Evolutionary conservation across 2,329 filamentous ascomycete genomes (phyloP).

Genomic region (Celoporthe dispersa): DNA sequence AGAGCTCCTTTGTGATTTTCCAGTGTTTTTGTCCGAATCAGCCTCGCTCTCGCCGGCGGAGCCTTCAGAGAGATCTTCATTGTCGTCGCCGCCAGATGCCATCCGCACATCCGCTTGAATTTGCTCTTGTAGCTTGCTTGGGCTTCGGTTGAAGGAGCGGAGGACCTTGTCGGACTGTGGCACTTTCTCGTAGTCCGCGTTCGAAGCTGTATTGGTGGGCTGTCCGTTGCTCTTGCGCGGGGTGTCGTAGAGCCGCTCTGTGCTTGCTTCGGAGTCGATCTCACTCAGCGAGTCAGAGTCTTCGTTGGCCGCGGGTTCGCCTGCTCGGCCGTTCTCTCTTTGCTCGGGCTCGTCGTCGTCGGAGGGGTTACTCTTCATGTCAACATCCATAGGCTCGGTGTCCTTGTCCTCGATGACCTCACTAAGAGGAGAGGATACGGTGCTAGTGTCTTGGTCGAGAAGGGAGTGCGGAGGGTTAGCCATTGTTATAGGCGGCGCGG

Average conservation of each 20-base stretch:
- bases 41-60: slow-evolving; percentile 44
- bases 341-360: slow-evolving; percentile 34
- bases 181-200: slow-evolving; percentile 35
- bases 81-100: slow-evolving; percentile 44
- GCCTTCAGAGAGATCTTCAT: slow-evolving; percentile 47
- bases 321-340: slow-evolving; percentile 26
- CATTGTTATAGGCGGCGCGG: slow-evolving; percentile 53
- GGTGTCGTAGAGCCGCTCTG: slow-evolving; percentile 89
- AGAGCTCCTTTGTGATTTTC: slow-evolving; percentile 36
- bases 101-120: slow-evolving; percentile 40
- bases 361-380: slow-evolving; percentile 36
- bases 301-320: slow-evolving; percentile 36
- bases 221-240: slow-evolving; percentile 59
- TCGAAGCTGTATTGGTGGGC: slow-evolving; percentile 3
- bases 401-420: slow-evolving; percentile 81
- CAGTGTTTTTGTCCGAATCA: slow-evolving; percentile 39
- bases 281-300: slow-evolving; percentile 58
- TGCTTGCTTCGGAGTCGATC: slow-evolving; percentile 83
- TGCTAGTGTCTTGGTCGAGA: slow-evolving; percentile 62
- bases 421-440: slow-evolving; percentile 87
- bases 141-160: slow-evolving; percentile 65
- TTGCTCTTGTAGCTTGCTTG: slow-evolving; percentile 73
- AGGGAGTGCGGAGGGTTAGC: slow-evolving; percentile 53
- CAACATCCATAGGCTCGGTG: slow-evolving; percentile 64
- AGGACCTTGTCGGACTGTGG: slow-evolving; percentile 56